Evolutionary conservation across 2,329 filamentous ascomycete species (phyloP).

Genomic region (Drechslerella dactyloides): DNA sequence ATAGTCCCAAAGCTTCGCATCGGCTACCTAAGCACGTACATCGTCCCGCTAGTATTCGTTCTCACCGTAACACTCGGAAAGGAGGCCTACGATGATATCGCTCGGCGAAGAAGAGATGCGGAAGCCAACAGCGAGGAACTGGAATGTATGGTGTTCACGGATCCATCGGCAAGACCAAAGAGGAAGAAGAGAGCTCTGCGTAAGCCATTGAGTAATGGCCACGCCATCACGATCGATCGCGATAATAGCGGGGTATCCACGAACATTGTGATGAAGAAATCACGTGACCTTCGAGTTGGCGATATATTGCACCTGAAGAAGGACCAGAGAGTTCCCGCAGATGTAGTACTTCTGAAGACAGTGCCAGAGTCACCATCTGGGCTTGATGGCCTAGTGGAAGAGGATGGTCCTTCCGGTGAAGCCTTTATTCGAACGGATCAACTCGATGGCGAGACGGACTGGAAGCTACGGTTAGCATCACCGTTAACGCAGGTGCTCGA

Average conservation of each 20-base stretch:
- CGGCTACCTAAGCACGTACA: conserved; percentile 91
- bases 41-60: conserved; percentile 90
- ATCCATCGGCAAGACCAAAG: conserved; percentile 51
- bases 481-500: conserved; percentile 81
- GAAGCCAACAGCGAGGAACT: conserved; percentile 87
- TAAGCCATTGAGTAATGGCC: conserved; percentile 37
- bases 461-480: conserved; percentile 91
- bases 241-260: conserved; percentile 24
- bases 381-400: conserved; percentile 56
- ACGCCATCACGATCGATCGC: conserved; percentile 53
- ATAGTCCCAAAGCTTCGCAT: conserved; percentile 87
- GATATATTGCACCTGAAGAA: conserved; percentile 93
- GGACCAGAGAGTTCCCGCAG: conserved; percentile 90
- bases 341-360: conserved; percentile 91
- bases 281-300: conserved; percentile 87
- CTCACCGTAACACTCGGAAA: conserved; percentile 91
- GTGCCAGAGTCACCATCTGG: conserved; percentile 62
- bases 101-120: conserved; percentile 79
- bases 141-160: conserved; percentile 47
- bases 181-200: conserved; percentile 52
- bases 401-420: conserved; percentile 70
- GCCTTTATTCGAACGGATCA: conserved; percentile 98
- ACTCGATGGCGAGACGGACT: conserved; percentile 96
- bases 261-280: conserved; percentile 71
- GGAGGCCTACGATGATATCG: conserved; percentile 93